Conservation (phyloP, 345 rosid species). For the Hypericum perforatum region DNA sequence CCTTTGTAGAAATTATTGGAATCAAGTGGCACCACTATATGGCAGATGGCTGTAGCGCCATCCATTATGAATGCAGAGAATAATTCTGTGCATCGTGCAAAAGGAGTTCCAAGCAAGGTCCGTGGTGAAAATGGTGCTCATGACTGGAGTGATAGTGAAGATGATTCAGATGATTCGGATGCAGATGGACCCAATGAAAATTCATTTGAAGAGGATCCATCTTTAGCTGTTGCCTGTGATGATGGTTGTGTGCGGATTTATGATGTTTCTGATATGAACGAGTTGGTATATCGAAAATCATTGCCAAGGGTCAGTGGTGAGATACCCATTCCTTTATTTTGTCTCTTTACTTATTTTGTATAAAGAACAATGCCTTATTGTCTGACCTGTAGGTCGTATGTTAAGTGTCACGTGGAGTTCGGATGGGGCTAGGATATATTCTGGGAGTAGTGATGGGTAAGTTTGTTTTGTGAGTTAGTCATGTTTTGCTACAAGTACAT, state of each 20-base stretch:
- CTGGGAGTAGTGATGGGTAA: constrained; percentile 93
- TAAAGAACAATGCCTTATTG: constrained; percentile 6
- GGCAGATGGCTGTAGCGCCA: constrained; percentile 87
- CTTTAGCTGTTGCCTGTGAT: constrained; percentile 66
- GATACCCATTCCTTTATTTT: constrained; percentile 28
- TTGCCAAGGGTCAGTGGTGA: constrained; percentile 97
- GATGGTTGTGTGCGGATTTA: constrained; percentile 80
- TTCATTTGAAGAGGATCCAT: constrained; percentile 26
- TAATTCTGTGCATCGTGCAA: constrained; percentile 30
- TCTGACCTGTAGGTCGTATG: constrained; percentile 49
- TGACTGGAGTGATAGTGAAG: constrained; percentile 50
- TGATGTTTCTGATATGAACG: constrained; percentile 38
- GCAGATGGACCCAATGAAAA: constrained; percentile 31
- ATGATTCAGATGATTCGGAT: constrained; percentile 29
- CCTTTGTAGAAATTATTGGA: constrained; percentile 54
- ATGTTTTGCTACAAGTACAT: too few relatives aligned
- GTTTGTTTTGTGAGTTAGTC: constrained; percentile 13
- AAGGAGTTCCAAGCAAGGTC: constrained; percentile 37
- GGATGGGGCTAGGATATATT: constrained; percentile 50
- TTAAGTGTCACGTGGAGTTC: constrained; percentile 72
- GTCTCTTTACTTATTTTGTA: constrained; percentile 9
- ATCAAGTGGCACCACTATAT: constrained; percentile 67
- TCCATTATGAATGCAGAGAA: constrained; percentile 16
- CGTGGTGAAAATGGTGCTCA: constrained; percentile 25
- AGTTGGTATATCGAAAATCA: constrained; percentile 50